Percentiles rank a stretch among this genome's conserved stretches.
phyloP scores from a whole-genome alignment of 805 yeast species.

The Allodekkera sacchari region DNA sequence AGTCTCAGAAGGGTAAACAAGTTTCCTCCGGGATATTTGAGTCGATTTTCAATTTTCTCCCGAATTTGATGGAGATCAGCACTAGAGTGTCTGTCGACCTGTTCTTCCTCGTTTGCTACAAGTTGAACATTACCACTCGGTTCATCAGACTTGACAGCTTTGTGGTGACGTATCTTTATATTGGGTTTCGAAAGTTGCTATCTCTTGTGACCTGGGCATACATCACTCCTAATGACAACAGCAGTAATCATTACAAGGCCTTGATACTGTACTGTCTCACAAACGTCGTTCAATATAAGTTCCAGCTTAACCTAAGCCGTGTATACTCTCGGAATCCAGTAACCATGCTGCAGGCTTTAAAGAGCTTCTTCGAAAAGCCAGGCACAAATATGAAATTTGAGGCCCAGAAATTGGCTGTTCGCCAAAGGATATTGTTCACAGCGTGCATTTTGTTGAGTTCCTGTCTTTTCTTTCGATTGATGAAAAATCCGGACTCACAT shows the following conservation, averaged over 20 bases:
- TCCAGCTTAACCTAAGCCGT: too few species aligned
- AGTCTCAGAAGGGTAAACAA: not conserved
- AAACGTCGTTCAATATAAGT: conserved; percentile 19
- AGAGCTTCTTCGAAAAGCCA: conserved; percentile 7
- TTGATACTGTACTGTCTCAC: conserved; percentile 17
- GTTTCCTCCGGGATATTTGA: conserved; percentile 11
- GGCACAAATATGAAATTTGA: conserved; percentile 15
- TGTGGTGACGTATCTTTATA: conserved; percentile 18
- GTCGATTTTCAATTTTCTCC: conserved; percentile 14
- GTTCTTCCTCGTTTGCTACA: conserved; percentile 3
- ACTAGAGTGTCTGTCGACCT: conserved; percentile 11
- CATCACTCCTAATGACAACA: conserved; percentile 21
- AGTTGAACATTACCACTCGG: conserved; percentile 1
- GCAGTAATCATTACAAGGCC: conserved; percentile 20
- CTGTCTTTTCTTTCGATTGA: too few species aligned
- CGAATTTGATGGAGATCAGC: conserved; percentile 14
- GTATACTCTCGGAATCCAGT: too few species aligned
- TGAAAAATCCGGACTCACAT: too few species aligned
- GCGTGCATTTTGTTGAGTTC: too few species aligned
- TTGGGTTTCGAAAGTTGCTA: conserved; percentile 19
- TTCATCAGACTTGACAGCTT: conserved; percentile 6
- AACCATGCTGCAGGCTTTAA: too few species aligned
- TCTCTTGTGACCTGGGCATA: conserved; percentile 21
- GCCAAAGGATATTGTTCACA: conserved; percentile 13
- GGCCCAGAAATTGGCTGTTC: conserved; percentile 10